Conservation (phyloP, 1,139 yeast genomes). For the Pichia inconspicua region DNA sequence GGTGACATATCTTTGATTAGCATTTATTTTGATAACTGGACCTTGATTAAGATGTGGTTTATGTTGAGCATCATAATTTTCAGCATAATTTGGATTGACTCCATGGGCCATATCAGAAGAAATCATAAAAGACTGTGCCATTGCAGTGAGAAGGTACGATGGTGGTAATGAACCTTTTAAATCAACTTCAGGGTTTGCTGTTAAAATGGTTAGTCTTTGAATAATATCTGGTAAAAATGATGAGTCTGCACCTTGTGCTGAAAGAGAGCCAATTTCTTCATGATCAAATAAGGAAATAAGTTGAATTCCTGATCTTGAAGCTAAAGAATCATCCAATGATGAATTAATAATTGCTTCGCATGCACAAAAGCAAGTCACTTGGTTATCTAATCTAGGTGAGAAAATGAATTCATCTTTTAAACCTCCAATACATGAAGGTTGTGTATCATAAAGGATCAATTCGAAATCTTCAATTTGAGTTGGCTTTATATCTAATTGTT, state of each 20-base stretch:
- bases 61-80: conserved; percentile 68
- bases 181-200: conserved; percentile 36
- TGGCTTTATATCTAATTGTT: conserved; percentile 45
- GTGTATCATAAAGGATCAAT: conserved; percentile 79
- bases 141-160: conserved; percentile 47
- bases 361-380: conserved; percentile 80
- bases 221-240: conserved; percentile 76
- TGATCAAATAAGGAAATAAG: conserved; percentile 82
- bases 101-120: conserved; percentile 98
- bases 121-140: conserved; percentile 77
- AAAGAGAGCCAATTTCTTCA: conserved; percentile 88
- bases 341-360: conserved; percentile 62
- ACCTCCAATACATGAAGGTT: conserved; percentile 79
- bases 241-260: conserved; percentile 96
- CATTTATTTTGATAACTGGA: conserved; percentile 88
- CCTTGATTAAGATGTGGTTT: conserved; percentile 80
- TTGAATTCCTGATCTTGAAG: conserved; percentile 50
- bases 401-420: conserved; percentile 83
- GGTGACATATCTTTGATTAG: conserved; percentile 92
- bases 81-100: conserved; percentile 83
- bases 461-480: conserved; percentile 81
- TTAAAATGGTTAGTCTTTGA: conserved; percentile 51
- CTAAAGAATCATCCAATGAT: conserved; percentile 29
- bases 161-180: conserved; percentile 23
- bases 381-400: conserved; percentile 89